A percentile compares a stretch with the other conserved stretches of the same genome.
phyloP scores from a whole-genome alignment of 805 yeast species.

The Tetrapisispora pingtungensis region DNA sequence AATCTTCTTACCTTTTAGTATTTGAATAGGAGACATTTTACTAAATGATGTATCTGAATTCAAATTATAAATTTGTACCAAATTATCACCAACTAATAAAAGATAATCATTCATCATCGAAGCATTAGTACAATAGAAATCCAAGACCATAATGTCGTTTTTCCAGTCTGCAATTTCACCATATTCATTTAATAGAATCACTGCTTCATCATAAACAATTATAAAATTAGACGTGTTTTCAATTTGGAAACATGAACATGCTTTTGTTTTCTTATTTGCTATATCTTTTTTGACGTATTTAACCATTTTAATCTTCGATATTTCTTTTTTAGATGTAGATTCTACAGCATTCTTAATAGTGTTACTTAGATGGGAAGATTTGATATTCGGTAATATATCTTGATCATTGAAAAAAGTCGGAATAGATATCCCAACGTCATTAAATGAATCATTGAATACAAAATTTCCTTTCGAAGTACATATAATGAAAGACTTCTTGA shows the following conservation, averaged over 20 bases:
- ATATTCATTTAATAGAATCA: constrained; percentile 50
- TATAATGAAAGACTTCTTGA: constrained; percentile 56
- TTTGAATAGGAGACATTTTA: constrained; percentile 45
- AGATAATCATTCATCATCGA: constrained; percentile 39
- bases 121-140: constrained; percentile 33
- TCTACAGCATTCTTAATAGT: constrained; percentile 15
- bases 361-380: constrained; percentile 14
- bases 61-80: constrained; percentile 56
- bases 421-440: constrained; percentile 43
- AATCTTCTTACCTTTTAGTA: constrained; percentile 62
- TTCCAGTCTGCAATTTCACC: constrained; percentile 41
- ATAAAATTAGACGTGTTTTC: constrained; percentile 43
- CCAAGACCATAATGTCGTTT: constrained; percentile 33
- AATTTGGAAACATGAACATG: constrained; percentile 58
- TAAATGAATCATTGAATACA: constrained; percentile 42
- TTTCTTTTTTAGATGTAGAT: constrained; percentile 16
- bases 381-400: constrained; percentile 7
- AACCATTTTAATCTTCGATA: constrained; percentile 26
- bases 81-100: constrained; percentile 50
- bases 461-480: constrained; percentile 62
- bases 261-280: constrained; percentile 30
- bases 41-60: constrained; percentile 22
- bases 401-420: constrained; percentile 46
- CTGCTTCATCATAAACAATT: constrained; percentile 61
- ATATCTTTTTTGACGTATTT: constrained; percentile 34